Evolutionary conservation across 2,329 filamentous ascomycete species (phyloP), one percentile per base, ranked within the genome.

Genomic region (Paracoccidioides lutzii): DNA sequence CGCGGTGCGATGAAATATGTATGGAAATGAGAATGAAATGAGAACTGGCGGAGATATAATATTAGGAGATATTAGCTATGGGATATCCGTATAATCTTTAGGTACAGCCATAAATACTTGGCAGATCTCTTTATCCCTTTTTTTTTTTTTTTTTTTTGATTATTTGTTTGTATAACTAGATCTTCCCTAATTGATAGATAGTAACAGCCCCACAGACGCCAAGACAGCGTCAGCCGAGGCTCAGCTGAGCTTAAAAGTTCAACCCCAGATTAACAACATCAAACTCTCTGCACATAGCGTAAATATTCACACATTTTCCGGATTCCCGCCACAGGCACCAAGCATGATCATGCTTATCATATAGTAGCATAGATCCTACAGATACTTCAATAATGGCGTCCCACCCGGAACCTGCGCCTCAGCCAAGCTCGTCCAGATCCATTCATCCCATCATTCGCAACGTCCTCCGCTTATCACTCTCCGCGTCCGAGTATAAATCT

Each of bases 401-500:
- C 28, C 44, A 5, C 5, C 22, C 53, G 6, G 33, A 44, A 30
- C 32, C 53, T 10, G n/a, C 22, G n/a, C 44, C 53, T 32, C 37
- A 38, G 22, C 44, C 37, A 41, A 32, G 30, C 33, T 9, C 48
- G 8, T 61, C 60, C 37, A 43, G 42, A 10, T 4, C 50, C 5
- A 56, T 78, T 58, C 86, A 91, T 62, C 85, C 87, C 4, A 78
- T 94, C 59, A 78, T 94, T 56, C 87, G 88, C 70, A 94, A 93
- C 70, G 84, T 88, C 45, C 78, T 96, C 57, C 85, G 90, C 62
- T 90, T 95, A 72, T 93, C 87, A 57, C 71, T 84, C 54, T 89
- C 90, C 67, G 83, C 88, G 44, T 83, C 85, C 69, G 90, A 96
- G 70, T 96, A 96, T 71, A 84, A 88, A 62, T 75, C 85, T 0